phyloP scores from a whole-genome alignment of 1,284 basidiomycete species.

The Ustilago shanxiensis region DNA sequence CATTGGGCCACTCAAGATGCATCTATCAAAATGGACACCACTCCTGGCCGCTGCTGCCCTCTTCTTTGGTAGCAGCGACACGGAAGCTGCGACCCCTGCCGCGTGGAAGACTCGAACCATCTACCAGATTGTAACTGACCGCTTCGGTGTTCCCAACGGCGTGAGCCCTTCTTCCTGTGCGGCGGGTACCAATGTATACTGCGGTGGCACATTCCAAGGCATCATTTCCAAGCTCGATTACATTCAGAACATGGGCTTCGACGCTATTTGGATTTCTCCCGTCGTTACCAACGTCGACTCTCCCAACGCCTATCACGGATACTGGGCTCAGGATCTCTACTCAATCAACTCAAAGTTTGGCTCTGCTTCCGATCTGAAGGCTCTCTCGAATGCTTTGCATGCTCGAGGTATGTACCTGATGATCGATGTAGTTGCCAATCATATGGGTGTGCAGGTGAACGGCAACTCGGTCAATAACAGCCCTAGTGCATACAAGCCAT shows the following conservation, averaged over 20 bases:
- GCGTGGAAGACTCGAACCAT: conserved; percentile 25
- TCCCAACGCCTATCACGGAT: conserved; percentile 75
- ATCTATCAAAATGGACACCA: neutral
- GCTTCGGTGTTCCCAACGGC: conserved; percentile 75
- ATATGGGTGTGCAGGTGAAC: conserved; percentile 72
- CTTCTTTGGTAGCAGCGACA: neutral
- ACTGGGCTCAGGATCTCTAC: conserved; percentile 75
- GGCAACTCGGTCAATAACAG: conserved; percentile 15
- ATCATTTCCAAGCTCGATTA: conserved; percentile 82
- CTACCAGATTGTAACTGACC: conserved; percentile 79
- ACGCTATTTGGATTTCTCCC: conserved; percentile 76
- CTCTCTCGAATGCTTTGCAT: conserved; percentile 77
- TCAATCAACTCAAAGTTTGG: conserved; percentile 80
- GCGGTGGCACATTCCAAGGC: conserved; percentile 82
- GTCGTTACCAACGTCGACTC: conserved; percentile 80
- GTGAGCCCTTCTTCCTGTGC: conserved; percentile 72
- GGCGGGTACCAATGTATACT: conserved; percentile 76
- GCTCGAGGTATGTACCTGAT: conserved; percentile 80
- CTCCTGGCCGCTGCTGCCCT: conserved; percentile 11
- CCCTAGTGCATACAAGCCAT: conserved; percentile 12
- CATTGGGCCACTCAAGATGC: conserved; percentile 1
- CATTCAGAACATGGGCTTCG: conserved; percentile 81
- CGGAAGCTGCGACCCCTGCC: conserved; percentile 13
- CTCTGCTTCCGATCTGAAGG: conserved; percentile 78
- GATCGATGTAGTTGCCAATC: conserved; percentile 83